Conservation (phyloP, 768 basidiomycete species). For the Suillus weaverae region DNA sequence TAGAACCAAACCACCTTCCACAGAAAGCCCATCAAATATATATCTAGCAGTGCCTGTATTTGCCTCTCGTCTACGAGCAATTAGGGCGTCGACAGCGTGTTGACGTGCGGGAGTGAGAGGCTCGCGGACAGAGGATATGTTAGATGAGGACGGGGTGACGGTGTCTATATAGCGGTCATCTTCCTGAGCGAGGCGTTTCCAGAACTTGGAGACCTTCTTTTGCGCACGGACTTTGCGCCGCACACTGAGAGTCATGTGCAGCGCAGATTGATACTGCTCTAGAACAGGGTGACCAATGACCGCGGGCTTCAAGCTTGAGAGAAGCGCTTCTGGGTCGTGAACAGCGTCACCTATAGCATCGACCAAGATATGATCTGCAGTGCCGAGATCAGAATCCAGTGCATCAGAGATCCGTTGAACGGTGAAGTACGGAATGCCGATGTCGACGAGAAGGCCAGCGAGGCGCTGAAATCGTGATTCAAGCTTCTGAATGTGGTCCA, state of each 20-base stretch:
- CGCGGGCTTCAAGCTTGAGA: constrained; percentile 42
- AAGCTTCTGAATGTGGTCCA: constrained; percentile 28
- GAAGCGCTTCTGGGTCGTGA: constrained; percentile 37
- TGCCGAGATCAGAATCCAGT: constrained; percentile 29
- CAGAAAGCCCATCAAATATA: constrained; percentile 21
- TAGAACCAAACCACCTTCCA: constrained; percentile 13
- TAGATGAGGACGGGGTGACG: constrained; percentile 32
- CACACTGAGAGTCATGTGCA: constrained; percentile 44
- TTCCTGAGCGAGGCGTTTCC: constrained; percentile 44
- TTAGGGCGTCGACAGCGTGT: constrained; percentile 40
- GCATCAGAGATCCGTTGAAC: constrained; percentile 23
- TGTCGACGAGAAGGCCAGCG: constrained; percentile 23
- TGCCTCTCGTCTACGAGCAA: constrained; percentile 23
- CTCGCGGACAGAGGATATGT: constrained; percentile 29
- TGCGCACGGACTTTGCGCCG: constrained; percentile 44
- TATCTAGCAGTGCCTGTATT: constrained; percentile 20
- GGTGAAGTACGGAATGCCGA: constrained; percentile 26
- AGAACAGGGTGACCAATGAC: constrained; percentile 36
- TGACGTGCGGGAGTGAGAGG: constrained; percentile 26
- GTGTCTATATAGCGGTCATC: constrained; percentile 20
- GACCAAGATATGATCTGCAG: constrained; percentile 43
- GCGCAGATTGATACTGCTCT: constrained; percentile 46
- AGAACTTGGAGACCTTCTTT: constrained; percentile 46
- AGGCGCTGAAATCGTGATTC: constrained; percentile 27
- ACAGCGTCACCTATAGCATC: constrained; percentile 45